These are phyloP conservation scores for Acorus calamus DNA, from an alignment of 106 monocot species.

Conservation along the genomic window DNA sequence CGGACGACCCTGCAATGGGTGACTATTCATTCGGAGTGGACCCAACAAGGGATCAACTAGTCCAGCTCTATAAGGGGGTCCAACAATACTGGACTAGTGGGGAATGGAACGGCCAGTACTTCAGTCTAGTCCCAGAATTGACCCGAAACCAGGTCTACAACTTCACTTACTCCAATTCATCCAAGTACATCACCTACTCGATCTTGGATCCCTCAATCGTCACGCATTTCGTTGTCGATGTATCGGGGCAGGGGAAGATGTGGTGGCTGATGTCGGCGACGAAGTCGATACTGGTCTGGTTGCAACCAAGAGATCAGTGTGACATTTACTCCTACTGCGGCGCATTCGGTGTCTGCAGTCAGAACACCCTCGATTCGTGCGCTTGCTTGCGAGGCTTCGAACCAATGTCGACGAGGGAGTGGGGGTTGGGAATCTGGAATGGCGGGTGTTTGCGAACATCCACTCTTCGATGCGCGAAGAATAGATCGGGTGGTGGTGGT, in stretches of 20 bases:
- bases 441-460: slow-evolving; percentile 31
- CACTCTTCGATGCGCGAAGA: slow-evolving; percentile 9
- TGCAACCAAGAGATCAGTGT: slow-evolving; percentile 1
- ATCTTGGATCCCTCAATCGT: no score
- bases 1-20: slow-evolving; percentile 24
- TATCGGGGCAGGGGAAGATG: no score
- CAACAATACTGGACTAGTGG: no score
- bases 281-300: neutral
- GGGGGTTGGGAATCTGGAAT: slow-evolving; percentile 24
- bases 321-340: slow-evolving; percentile 2
- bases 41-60: no score
- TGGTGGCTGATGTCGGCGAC: slow-evolving; percentile 14
- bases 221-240: no score
- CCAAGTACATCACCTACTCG: no score
- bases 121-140: no score
- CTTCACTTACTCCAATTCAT: no score
- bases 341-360: slow-evolving; percentile 18
- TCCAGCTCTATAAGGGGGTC: no score
- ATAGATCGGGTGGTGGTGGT: neutral
- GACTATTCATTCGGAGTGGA: no score
- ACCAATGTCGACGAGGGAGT: slow-evolving; percentile 13
- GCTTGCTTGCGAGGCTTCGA: slow-evolving; percentile 30
- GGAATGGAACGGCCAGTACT: no score
- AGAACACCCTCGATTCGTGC: slow-evolving; percentile 16
- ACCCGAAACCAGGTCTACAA: no score